Evolutionary conservation across 164 flowering plant genomes (phyloP).

Genomic region (Litsea cubeba): DNA sequence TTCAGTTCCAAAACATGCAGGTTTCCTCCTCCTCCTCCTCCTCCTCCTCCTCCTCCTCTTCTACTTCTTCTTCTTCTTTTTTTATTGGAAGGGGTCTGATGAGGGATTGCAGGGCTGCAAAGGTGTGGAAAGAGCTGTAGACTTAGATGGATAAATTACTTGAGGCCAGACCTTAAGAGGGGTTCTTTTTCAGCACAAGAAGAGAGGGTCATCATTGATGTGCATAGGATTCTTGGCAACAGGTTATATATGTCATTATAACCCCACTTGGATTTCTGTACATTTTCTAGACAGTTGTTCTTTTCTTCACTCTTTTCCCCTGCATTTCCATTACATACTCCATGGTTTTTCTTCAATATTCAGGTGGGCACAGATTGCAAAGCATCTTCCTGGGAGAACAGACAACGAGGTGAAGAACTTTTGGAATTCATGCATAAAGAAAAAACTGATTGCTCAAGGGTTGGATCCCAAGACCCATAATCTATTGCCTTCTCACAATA

Average conservation of each 20-base stretch:
- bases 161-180: constrained; percentile 42
- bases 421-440: constrained; percentile 75
- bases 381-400: constrained; percentile 63
- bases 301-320: not conserved
- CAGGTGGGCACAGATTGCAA: constrained; percentile 72
- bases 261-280: not conserved
- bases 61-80: not conserved
- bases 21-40: constrained; percentile 8
- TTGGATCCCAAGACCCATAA: constrained; percentile 59
- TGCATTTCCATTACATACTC: not conserved
- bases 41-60: not conserved
- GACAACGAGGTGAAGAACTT: constrained; percentile 72
- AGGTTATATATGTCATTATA: constrained; percentile 14
- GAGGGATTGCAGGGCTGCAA: constrained; percentile 28
- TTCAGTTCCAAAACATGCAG: constrained; percentile 39
- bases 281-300: not conserved
- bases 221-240: constrained; percentile 42
- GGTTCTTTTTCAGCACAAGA: constrained; percentile 40
- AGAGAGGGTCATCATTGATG: constrained; percentile 37
- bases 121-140: constrained; percentile 52
- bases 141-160: constrained; percentile 43
- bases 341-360: not conserved
- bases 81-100: not conserved
- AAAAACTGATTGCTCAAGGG: constrained; percentile 59
- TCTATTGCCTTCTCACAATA: constrained; percentile 27